Evolutionary conservation across 345 rosid genomes (phyloP).

Genomic region (Populus simonii): DNA sequence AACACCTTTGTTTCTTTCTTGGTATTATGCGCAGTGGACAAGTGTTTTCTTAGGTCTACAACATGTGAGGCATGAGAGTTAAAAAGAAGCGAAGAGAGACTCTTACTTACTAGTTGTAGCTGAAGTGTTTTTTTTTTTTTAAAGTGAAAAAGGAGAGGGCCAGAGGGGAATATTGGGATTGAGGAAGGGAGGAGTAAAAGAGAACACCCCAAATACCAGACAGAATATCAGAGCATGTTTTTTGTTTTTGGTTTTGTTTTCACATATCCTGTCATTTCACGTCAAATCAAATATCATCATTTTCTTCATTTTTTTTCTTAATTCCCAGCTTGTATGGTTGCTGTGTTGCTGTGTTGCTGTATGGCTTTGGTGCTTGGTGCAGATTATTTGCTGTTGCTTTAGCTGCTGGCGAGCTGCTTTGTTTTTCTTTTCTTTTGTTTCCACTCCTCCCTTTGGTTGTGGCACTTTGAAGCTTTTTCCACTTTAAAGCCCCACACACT

Average conservation of each 20-base stretch:
- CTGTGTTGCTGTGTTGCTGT: background rate
- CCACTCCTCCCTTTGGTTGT: conserved; percentile 5
- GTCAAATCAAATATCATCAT: conserved; percentile 4
- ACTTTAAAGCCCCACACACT: background rate
- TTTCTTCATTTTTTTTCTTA: background rate
- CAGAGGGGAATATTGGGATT: background rate
- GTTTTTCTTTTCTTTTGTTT: conserved; percentile 1
- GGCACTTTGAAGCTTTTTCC: background rate
- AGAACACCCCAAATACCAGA: conserved; percentile 40
- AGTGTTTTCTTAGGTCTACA: no score
- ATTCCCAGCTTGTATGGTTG: background rate
- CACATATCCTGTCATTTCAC: background rate
- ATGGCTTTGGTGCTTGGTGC: conserved; percentile 6
- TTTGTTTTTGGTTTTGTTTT: conserved; percentile 21
- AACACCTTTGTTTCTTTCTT: no score
- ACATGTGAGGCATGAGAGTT: no score
- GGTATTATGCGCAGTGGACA: no score
- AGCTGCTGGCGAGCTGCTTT: background rate
- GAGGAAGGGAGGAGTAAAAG: conserved; percentile 3
- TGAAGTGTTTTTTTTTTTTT: no score
- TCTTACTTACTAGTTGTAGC: no score
- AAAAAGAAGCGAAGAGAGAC: no score
- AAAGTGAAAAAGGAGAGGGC: background rate
- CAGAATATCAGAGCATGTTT: conserved; percentile 39
- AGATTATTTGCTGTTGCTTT: background rate